phyloP scores from a whole-genome alignment of 2,329 filamentous ascomycete species.

The Talaromyces sp. region DNA sequence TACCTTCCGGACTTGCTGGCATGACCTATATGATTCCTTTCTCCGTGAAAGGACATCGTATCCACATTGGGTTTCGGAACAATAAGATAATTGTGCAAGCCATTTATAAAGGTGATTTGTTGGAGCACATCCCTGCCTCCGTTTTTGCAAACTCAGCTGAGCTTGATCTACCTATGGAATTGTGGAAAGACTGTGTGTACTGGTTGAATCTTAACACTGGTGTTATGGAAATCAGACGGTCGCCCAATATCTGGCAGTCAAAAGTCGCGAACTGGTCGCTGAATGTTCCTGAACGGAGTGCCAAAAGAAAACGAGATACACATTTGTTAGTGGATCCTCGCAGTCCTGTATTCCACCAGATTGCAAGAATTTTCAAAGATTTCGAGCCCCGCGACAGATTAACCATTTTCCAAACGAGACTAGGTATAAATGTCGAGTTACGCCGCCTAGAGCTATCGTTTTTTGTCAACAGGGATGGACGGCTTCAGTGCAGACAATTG shows the following conservation, averaged over 20 bases:
- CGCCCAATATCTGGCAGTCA: conserved; percentile 15
- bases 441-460: conserved; percentile 52
- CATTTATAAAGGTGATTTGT: background rate
- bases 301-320: conserved; percentile 12
- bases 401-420: conserved; percentile 42
- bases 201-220: conserved; percentile 51
- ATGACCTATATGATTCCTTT: conserved; percentile 49
- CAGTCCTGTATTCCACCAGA: conserved; percentile 32
- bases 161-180: conserved; percentile 48
- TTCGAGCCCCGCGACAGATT: conserved; percentile 47
- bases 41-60: conserved; percentile 32
- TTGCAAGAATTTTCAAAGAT: conserved; percentile 43
- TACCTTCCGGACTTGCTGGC: conserved; percentile 46
- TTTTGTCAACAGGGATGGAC: conserved; percentile 37
- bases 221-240: conserved; percentile 49
- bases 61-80: conserved; percentile 48
- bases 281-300: background rate
- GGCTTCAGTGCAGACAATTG: conserved; percentile 49
- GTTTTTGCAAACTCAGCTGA: background rate
- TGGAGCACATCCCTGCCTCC: background rate
- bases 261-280: background rate
- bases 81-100: background rate
- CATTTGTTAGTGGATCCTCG: conserved; percentile 46
- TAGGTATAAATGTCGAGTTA: conserved; percentile 44
- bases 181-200: conserved; percentile 53